phyloP scores from a whole-genome alignment of 2,329 filamentous ascomycete species.

The Scytalidium lignicola region DNA sequence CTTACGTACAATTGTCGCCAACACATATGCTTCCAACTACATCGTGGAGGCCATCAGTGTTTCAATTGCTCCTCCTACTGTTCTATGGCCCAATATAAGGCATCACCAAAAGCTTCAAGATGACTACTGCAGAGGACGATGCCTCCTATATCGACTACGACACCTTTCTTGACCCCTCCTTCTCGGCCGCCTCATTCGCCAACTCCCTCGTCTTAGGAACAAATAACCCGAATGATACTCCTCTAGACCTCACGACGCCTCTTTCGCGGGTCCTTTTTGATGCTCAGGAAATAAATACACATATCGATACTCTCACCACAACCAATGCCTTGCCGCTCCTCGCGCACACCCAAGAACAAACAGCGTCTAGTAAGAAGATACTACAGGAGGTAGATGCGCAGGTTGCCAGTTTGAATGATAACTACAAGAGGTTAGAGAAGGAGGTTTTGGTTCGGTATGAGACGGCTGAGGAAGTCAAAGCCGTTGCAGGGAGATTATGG shows the following conservation, averaged over 20 bases:
- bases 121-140: constrained; percentile 41
- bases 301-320: constrained; percentile 86
- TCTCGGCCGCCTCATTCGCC: constrained; percentile 77
- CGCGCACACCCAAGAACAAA: constrained; percentile 69
- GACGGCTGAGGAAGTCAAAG: constrained; percentile 74
- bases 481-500: constrained; percentile 74
- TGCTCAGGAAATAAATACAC: constrained; percentile 92
- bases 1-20: too few species aligned
- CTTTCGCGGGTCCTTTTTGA: constrained; percentile 93
- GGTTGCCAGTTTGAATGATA: constrained; percentile 73
- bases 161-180: constrained; percentile 76
- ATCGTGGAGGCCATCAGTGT: too few species aligned
- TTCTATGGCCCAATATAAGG: background rate
- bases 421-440: constrained; percentile 78
- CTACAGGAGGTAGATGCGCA: constrained; percentile 74
- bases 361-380: constrained; percentile 65
- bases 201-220: constrained; percentile 84
- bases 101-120: background rate
- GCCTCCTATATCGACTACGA: constrained; percentile 95
- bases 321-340: constrained; percentile 78
- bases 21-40: too few species aligned
- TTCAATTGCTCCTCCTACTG: too few species aligned
- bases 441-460: constrained; percentile 84
- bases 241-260: constrained; percentile 89
- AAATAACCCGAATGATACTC: constrained; percentile 86